These are phyloP conservation scores for Quercus mongolica DNA, from an alignment of 306 rosid genomes.

Conservation along the genomic window DNA sequence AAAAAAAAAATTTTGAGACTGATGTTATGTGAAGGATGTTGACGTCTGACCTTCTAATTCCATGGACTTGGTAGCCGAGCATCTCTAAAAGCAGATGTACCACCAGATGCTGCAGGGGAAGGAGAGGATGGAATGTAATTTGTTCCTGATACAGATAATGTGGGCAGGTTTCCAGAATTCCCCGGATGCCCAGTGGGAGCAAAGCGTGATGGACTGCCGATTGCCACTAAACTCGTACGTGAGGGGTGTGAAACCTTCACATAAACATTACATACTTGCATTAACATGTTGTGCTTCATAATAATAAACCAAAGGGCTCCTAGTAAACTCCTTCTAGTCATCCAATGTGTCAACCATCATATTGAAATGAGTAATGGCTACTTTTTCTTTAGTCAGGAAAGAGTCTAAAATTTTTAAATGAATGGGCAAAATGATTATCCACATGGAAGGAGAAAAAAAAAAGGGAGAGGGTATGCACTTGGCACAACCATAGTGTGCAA, in stretches of 20 bases:
- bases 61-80: constrained; percentile 91
- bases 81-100: constrained; percentile 79
- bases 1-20: not conserved
- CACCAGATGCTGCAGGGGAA: constrained; percentile 90
- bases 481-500: no score
- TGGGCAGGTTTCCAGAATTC: constrained; percentile 54
- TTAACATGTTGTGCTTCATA: not conserved
- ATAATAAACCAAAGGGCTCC: not conserved
- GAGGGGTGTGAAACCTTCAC: constrained; percentile 71
- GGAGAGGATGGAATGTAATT: constrained; percentile 82
- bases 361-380: not conserved
- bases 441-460: no score
- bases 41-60: constrained; percentile 45
- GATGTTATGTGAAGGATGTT: constrained; percentile 7
- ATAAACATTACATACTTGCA: constrained; percentile 11
- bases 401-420: no score
- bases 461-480: no score
- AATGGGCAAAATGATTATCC: no score
- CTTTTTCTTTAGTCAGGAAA: no score
- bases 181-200: constrained; percentile 61
- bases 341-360: not conserved
- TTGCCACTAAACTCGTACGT: constrained; percentile 49
- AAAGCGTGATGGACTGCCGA: constrained; percentile 79
- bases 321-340: not conserved
- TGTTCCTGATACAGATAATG: constrained; percentile 71